Conservation (phyloP, 148 eudicot genomes). For the Amaranthus hypochondriacus region DNA sequence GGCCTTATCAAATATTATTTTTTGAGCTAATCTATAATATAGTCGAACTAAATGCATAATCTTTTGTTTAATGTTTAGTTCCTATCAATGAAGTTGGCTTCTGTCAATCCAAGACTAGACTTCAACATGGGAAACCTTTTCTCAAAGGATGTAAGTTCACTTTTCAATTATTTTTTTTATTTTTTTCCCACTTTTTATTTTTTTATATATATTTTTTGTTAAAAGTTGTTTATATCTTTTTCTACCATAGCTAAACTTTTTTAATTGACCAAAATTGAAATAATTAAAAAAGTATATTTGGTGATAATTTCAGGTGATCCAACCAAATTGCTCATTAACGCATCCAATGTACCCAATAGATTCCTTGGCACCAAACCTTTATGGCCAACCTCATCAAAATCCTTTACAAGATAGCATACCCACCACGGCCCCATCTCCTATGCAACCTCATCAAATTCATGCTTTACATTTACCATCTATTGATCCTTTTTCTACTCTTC, state of each 20-base stretch:
- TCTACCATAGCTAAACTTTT: not conserved
- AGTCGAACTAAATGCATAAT: not conserved
- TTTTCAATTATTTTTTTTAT: not conserved
- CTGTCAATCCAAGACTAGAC: constrained; percentile 56
- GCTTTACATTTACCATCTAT: constrained; percentile 44
- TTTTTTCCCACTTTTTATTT: not conserved
- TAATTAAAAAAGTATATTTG: not conserved
- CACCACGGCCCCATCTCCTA: constrained; percentile 21
- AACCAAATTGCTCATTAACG: constrained; percentile 37
- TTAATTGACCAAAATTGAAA: not conserved
- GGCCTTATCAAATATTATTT: too few relatives aligned
- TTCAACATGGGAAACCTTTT: constrained; percentile 38
- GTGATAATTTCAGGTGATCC: constrained; percentile 38
- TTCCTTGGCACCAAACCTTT: constrained; percentile 42
- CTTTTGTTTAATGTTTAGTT: constrained; percentile 37
- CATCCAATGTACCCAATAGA: constrained; percentile 50
- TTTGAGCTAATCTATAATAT: not conserved
- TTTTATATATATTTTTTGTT: not conserved
- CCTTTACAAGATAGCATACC: constrained; percentile 24
- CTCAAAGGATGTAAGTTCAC: constrained; percentile 56
- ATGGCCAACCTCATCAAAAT: constrained; percentile 45
- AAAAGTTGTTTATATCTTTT: constrained; percentile 1
- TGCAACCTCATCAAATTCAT: constrained; percentile 39
- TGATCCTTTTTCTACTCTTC: constrained; percentile 40
- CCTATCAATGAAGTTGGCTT: constrained; percentile 80